Evolutionary conservation across 805 yeast genomes (phyloP).

Genomic region (Wickerhamomyces canadensis): DNA sequence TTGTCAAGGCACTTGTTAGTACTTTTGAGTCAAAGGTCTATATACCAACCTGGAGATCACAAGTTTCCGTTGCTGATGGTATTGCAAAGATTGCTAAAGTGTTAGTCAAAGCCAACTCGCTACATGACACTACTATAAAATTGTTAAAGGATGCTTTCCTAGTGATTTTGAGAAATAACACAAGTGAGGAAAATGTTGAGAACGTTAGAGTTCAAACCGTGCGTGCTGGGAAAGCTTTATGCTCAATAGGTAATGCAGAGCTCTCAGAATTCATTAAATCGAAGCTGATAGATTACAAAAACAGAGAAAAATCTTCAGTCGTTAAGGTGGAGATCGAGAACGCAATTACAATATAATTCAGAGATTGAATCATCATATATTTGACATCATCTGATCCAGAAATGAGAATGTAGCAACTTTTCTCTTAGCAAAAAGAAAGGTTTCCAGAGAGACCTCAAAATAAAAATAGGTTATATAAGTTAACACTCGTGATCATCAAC

Average conservation of each 20-base stretch:
- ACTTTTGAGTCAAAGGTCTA: conserved; percentile 24
- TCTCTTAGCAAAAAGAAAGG: conserved; percentile 24
- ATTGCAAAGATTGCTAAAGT: conserved; percentile 22
- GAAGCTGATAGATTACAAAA: conserved; percentile 23
- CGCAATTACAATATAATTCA: conserved; percentile 1
- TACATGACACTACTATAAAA: conserved; percentile 8
- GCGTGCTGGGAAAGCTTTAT: conserved; percentile 28
- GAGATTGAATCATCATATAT: background rate
- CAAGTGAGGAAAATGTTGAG: conserved; percentile 42
- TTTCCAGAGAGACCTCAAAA: background rate
- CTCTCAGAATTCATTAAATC: conserved; percentile 16
- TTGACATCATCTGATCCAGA: too few relatives aligned
- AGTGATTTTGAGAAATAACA: conserved; percentile 25
- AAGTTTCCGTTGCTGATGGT: conserved; percentile 39
- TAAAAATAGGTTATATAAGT: too few relatives aligned
- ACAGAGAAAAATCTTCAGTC: conserved; percentile 42
- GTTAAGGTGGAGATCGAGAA: conserved; percentile 31
- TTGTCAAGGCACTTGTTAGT: conserved; percentile 21
- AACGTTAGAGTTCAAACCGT: conserved; percentile 50
- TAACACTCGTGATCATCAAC: too few relatives aligned
- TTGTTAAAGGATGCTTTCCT: conserved; percentile 20
- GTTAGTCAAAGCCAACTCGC: conserved; percentile 2
- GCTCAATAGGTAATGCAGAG: conserved; percentile 10
- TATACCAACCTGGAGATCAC: conserved; percentile 57
- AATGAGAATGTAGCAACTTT: too few relatives aligned